phyloP scores from a whole-genome alignment of 2,329 filamentous ascomycete genomes.

The Trichoderma sp. region DNA sequence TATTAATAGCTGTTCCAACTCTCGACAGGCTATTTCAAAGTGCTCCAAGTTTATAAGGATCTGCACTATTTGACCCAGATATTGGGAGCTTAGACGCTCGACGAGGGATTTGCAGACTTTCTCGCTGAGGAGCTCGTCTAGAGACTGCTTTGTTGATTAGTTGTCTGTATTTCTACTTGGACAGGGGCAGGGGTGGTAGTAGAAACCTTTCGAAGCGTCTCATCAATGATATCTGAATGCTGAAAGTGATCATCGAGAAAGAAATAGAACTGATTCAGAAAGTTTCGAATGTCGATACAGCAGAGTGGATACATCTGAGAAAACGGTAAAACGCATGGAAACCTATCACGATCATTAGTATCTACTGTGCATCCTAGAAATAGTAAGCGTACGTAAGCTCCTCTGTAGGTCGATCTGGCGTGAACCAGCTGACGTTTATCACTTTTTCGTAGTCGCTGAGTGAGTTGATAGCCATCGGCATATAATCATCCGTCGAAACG shows the following conservation, averaged over 20 bases:
- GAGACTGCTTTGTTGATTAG: slow-evolving; percentile 54
- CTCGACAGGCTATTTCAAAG: slow-evolving; percentile 89
- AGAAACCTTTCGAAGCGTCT: slow-evolving; percentile 74
- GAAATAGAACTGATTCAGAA: slow-evolving; percentile 97
- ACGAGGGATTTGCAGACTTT: slow-evolving; percentile 92
- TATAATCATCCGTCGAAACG: slow-evolving; percentile 94
- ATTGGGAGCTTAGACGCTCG: slow-evolving; percentile 85
- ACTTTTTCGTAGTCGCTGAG: slow-evolving; percentile 93
- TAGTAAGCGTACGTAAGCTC: slow-evolving; percentile 65
- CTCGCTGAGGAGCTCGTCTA: slow-evolving; percentile 92
- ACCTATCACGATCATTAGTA: slow-evolving; percentile 50
- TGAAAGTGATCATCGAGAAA: slow-evolving; percentile 97
- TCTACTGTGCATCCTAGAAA: background rate
- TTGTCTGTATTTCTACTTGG: background rate
- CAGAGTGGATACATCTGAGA: slow-evolving; percentile 99
- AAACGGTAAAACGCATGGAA: slow-evolving; percentile 94
- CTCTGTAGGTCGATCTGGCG: slow-evolving; percentile 73
- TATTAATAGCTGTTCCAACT: slow-evolving; percentile 84
- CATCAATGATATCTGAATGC: slow-evolving; percentile 85
- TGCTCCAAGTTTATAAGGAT: slow-evolving; percentile 97
- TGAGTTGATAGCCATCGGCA: slow-evolving; percentile 97
- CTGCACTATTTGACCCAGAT: slow-evolving; percentile 96
- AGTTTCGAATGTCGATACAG: slow-evolving; percentile 97
- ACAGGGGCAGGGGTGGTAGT: background rate
- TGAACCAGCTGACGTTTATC: slow-evolving; percentile 94